A percentile compares a stretch with the other conserved stretches of the same genome.
These are phyloP conservation scores for Ceratocystis variospora DNA, from an alignment of 2,329 filamentous ascomycete genomes.

Conservation along the genomic window DNA sequence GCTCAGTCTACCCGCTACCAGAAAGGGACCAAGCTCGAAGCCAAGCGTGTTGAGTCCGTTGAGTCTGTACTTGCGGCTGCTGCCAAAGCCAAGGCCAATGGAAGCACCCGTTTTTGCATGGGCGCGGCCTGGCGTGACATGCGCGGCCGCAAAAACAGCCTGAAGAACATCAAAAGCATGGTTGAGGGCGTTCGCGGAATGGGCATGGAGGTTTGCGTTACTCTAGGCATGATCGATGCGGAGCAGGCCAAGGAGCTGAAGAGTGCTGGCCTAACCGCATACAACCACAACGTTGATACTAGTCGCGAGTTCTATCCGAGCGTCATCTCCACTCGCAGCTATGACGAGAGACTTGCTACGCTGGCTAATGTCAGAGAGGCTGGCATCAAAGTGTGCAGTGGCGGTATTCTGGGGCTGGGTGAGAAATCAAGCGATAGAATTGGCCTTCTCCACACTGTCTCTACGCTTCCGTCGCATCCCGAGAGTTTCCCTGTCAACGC, in stretches of 20 bases:
- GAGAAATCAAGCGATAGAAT: slow-evolving; percentile 68
- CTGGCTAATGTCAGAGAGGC: slow-evolving; percentile 69
- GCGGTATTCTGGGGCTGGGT: slow-evolving; percentile 74
- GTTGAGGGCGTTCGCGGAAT: slow-evolving; percentile 64
- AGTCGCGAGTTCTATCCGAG: slow-evolving; percentile 77
- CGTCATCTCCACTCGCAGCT: slow-evolving; percentile 72
- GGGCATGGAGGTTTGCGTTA: slow-evolving; percentile 89
- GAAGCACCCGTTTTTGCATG: slow-evolving; percentile 89
- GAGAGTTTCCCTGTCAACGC: slow-evolving; percentile 89
- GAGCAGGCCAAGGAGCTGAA: slow-evolving; percentile 71
- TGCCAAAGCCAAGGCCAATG: slow-evolving; percentile 63
- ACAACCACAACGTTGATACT: slow-evolving; percentile 91
- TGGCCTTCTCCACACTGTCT: slow-evolving; percentile 68
- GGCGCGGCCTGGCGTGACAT: slow-evolving; percentile 89
- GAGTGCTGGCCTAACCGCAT: slow-evolving; percentile 71
- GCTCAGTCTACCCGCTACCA: slow-evolving; percentile 73
- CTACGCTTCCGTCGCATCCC: slow-evolving; percentile 66
- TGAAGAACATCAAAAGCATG: slow-evolving; percentile 79
- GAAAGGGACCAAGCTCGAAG: slow-evolving; percentile 62
- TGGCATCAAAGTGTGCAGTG: slow-evolving; percentile 80
- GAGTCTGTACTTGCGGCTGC: slow-evolving; percentile 71
- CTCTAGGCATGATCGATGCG: slow-evolving; percentile 78
- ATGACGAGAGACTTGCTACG: slow-evolving; percentile 75
- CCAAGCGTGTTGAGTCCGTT: slow-evolving; percentile 65
- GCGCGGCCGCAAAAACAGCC: slow-evolving; percentile 70